A percentile compares a stretch with the other conserved stretches of the same genome.
These are phyloP conservation scores for Amauroascus verrucosus DNA, from an alignment of 2,329 filamentous ascomycete genomes.

Conservation along the genomic window DNA sequence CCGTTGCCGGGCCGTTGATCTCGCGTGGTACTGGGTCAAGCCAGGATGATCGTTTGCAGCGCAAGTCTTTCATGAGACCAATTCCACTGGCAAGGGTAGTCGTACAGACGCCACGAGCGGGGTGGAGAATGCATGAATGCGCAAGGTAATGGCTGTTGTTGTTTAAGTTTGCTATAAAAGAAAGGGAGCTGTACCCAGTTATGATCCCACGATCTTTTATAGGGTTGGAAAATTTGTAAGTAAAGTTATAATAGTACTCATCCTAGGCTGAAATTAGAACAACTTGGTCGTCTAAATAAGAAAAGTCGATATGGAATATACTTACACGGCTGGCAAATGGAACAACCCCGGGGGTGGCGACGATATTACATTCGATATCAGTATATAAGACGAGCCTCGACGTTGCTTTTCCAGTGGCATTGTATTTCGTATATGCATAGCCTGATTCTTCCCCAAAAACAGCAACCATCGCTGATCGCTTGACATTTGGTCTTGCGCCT, in stretches of 20 bases:
- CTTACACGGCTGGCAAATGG: conserved; percentile 4
- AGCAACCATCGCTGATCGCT: conserved; percentile 4
- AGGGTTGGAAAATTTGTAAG: neutral
- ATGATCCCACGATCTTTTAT: neutral
- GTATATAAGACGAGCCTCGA: neutral
- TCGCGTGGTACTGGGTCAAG: conserved; percentile 3
- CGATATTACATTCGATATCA: conserved; percentile 6
- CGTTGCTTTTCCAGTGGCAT: conserved; percentile 1
- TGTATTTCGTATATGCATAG: conserved; percentile 5
- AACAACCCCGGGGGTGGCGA: neutral
- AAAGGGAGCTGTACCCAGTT: neutral
- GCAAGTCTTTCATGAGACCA: conserved; percentile 4
- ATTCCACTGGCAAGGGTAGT: conserved; percentile 2
- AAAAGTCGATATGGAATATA: neutral
- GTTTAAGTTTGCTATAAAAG: conserved; percentile 2
- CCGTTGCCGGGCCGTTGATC: conserved; percentile 4
- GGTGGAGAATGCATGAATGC: conserved; percentile 7
- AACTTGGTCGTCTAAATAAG: neutral
- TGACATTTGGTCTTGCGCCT: conserved; percentile 2
- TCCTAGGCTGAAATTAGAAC: neutral
- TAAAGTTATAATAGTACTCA: conserved; percentile 9
- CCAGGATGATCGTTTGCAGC: conserved; percentile 7
- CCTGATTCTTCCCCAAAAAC: conserved; percentile 4
- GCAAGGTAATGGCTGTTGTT: conserved; percentile 8
- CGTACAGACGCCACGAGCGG: neutral